Conservation (phyloP, 805 yeast genomes). For the Cyberlindnera nakhonratchasimensis region DNA sequence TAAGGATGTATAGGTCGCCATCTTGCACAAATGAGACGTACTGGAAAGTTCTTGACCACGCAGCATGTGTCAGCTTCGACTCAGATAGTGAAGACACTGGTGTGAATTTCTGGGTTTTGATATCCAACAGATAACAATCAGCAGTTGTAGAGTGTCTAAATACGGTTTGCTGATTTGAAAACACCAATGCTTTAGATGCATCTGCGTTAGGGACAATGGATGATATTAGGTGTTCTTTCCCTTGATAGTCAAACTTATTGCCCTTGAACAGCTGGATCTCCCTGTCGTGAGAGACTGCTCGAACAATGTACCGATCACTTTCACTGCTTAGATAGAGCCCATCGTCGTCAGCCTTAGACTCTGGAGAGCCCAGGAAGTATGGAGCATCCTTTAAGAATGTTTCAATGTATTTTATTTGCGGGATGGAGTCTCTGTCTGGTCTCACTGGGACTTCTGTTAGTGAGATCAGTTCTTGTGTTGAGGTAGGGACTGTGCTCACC, state of each 20-base stretch:
- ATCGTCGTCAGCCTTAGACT: constrained; percentile 35
- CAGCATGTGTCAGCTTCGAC: constrained; percentile 40
- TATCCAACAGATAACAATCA: constrained; percentile 58
- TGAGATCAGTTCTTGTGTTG: background rate
- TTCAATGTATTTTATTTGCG: background rate
- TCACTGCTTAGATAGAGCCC: constrained; percentile 37
- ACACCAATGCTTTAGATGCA: constrained; percentile 49
- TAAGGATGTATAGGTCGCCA: constrained; percentile 51
- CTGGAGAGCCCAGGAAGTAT: constrained; percentile 1
- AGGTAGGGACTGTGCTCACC: background rate
- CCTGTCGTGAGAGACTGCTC: too few relatives aligned
- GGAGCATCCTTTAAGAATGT: background rate
- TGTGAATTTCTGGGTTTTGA: constrained; percentile 33
- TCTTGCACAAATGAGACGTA: constrained; percentile 53
- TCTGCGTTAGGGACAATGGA: constrained; percentile 42
- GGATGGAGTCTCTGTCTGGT: constrained; percentile 14
- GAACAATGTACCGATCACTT: constrained; percentile 18
- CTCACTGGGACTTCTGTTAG: constrained; percentile 14
- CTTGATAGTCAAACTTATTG: constrained; percentile 40
- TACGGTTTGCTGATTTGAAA: constrained; percentile 45
- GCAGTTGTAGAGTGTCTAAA: constrained; percentile 72
- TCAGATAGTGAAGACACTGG: constrained; percentile 32
- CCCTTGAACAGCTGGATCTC: too few relatives aligned
- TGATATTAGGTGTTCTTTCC: constrained; percentile 37
- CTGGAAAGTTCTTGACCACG: constrained; percentile 60